Conservation (phyloP, 352 stramenopile genomes). For the Pythium folliculosum region DNA sequence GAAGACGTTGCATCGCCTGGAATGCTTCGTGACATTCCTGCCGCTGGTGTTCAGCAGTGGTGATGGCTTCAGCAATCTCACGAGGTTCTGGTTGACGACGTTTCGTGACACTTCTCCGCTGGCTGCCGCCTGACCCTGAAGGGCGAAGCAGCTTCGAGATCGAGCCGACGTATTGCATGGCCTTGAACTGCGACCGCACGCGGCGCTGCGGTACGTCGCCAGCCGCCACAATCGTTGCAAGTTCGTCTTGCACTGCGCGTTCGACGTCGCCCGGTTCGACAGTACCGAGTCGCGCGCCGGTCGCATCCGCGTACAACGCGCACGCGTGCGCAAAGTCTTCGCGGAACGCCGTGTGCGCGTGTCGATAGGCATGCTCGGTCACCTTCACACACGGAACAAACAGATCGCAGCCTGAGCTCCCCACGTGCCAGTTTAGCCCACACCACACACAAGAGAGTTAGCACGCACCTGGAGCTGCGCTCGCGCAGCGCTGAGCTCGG, state of each 20-base stretch:
- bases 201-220: background rate
- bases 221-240: background rate
- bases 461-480: constrained; percentile 17
- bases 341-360: constrained; percentile 12
- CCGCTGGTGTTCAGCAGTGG: constrained; percentile 12
- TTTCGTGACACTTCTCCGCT: background rate
- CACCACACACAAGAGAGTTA: background rate
- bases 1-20: constrained; percentile 22
- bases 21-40: constrained; percentile 24
- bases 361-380: constrained; percentile 14
- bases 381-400: constrained; percentile 1
- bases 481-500: constrained; percentile 11
- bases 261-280: background rate
- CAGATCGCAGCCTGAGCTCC: background rate
- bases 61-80: constrained; percentile 2
- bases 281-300: background rate
- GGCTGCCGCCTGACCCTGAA: background rate
- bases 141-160: constrained; percentile 17
- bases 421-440: background rate
- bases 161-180: constrained; percentile 28
- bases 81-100: background rate
- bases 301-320: background rate
- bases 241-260: constrained; percentile 6
- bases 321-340: constrained; percentile 20
- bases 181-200: constrained; percentile 23